These are phyloP conservation scores for Melampsora larici-populina DNA, from an alignment of 1,284 basidiomycete species.

Conservation along the genomic window DNA sequence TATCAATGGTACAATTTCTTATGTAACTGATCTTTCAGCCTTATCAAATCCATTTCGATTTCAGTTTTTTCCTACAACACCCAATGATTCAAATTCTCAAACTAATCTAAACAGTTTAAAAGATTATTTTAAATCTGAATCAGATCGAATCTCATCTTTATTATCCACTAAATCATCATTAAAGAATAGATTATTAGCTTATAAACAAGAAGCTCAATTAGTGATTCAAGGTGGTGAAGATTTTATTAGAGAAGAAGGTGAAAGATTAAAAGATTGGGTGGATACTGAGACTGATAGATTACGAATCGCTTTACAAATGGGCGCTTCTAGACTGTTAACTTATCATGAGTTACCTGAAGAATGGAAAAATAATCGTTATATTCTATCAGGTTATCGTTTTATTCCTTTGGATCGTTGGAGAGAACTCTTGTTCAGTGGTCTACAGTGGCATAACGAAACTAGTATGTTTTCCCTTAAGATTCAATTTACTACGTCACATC, in stretches of 20 bases:
- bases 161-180: conserved; percentile 1
- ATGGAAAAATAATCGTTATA: conserved; percentile 46
- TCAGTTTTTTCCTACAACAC: background rate
- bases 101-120: conserved; percentile 7
- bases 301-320: conserved; percentile 39
- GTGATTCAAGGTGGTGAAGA: conserved; percentile 36
- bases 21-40: background rate
- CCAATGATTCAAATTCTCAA: background rate
- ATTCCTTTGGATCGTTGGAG: conserved; percentile 39
- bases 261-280: conserved; percentile 44
- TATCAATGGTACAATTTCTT: background rate
- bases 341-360: conserved; percentile 46
- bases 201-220: conserved; percentile 28
- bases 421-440: conserved; percentile 33
- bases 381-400: conserved; percentile 39
- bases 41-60: background rate
- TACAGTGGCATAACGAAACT: conserved; percentile 40
- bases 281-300: conserved; percentile 45
- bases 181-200: conserved; percentile 4
- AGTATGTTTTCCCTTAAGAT: conserved; percentile 14
- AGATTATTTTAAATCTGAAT: conserved; percentile 31
- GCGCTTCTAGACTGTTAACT: conserved; percentile 43
- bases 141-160: conserved; percentile 28
- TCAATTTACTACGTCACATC: too few species aligned
- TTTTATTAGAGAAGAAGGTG: conserved; percentile 44